A percentile compares a stretch with the other conserved stretches of the same genome.
Evolutionary conservation across 225 moss, liverwort and hornwort species (phyloP).

Genomic region (Neckera pumila): DNA sequence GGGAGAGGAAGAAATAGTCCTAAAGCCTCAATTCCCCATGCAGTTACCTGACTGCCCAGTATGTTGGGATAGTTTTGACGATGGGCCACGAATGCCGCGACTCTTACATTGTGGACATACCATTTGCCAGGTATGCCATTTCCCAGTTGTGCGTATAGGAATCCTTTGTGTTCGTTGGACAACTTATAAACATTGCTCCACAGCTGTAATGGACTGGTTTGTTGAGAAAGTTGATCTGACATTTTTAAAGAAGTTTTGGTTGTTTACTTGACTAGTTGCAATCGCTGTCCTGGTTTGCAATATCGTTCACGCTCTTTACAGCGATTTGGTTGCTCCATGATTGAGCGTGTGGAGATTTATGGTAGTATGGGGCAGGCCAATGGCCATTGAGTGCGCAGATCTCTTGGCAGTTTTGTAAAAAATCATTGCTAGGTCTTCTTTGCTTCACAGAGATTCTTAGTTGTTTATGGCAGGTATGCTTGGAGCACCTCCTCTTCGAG

Average conservation of each 20-base stretch:
- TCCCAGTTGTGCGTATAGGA: not conserved
- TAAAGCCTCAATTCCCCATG: constrained; percentile 5
- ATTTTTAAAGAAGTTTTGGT: not conserved
- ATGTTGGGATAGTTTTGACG: constrained; percentile 56
- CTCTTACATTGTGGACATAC: constrained; percentile 41
- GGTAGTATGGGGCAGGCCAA: not conserved
- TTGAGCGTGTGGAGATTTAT: not conserved
- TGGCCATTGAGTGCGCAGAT: not conserved
- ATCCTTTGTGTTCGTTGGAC: not conserved
- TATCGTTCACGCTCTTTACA: not conserved
- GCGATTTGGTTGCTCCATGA: not conserved
- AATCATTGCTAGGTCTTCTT: not conserved
- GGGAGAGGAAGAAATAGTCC: not conserved
- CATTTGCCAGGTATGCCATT: constrained; percentile 17
- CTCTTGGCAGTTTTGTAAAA: not conserved
- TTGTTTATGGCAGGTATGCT: constrained; percentile 11
- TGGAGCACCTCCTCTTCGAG: constrained; percentile 46
- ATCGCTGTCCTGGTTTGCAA: not conserved
- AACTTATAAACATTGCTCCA: not conserved
- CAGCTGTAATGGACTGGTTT: not conserved
- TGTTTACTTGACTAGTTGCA: not conserved
- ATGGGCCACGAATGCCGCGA: constrained; percentile 45
- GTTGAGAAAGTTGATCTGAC: not conserved
- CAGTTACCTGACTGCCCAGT: constrained; percentile 50
- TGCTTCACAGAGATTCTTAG: not conserved